A percentile compares a stretch with the other conserved stretches of the same genome.
These are phyloP conservation scores for Leccinum fallax DNA, from an alignment of 1,284 basidiomycete species.

Conservation along the genomic window DNA sequence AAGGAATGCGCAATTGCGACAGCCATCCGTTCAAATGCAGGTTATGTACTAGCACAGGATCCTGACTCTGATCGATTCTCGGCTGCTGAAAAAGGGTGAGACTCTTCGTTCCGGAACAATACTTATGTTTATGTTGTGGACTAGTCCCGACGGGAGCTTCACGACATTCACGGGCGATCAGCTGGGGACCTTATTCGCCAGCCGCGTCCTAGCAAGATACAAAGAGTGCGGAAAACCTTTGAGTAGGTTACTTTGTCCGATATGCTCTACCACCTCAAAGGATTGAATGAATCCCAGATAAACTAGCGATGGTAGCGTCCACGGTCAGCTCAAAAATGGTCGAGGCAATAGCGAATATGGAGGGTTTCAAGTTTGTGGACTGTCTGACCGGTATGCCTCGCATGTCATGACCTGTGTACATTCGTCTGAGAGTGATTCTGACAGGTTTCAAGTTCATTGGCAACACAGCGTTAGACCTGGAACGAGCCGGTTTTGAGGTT, in stretches of 20 bases:
- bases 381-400: conserved; percentile 70
- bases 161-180: conserved; percentile 83
- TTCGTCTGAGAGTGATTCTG: not conserved
- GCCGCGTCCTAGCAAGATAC: conserved; percentile 59
- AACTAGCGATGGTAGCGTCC: conserved; percentile 82
- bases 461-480: conserved; percentile 72
- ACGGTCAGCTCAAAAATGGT: conserved; percentile 90
- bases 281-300: conserved; percentile 40
- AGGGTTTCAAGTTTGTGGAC: conserved; percentile 82
- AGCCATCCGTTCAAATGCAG: conserved; percentile 52
- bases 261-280: not conserved
- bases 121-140: not conserved
- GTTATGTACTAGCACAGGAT: conserved; percentile 81
- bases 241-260: conserved; percentile 26
- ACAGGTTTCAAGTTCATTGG: conserved; percentile 85
- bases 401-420: not conserved
- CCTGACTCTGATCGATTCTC: conserved; percentile 84
- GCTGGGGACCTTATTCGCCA: conserved; percentile 76
- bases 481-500: conserved; percentile 67
- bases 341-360: conserved; percentile 67
- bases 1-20: conserved; percentile 71
- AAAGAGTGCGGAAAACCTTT: conserved; percentile 61
- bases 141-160: conserved; percentile 61
- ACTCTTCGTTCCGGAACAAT: conserved; percentile 5
- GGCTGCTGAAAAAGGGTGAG: conserved; percentile 72